A percentile compares a stretch with the other conserved stretches of the same genome.
phyloP scores from a whole-genome alignment of 1,284 basidiomycete species.

The Tetrapyrgos nigripes region DNA sequence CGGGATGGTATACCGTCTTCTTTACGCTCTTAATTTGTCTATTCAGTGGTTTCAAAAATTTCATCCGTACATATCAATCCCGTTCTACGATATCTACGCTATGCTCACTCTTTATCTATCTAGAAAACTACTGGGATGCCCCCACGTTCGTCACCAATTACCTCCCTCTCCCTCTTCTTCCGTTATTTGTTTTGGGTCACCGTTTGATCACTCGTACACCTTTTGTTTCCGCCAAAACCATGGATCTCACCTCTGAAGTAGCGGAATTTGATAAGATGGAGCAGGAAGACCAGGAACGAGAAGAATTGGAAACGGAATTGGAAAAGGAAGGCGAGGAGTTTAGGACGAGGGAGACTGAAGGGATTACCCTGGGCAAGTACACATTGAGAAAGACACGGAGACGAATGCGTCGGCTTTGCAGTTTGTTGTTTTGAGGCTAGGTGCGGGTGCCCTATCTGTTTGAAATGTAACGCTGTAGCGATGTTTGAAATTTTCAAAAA shows the following conservation, averaged over 20 bases:
- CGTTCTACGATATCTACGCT: not conserved
- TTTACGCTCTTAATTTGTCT: not conserved
- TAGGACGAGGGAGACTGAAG: not conserved
- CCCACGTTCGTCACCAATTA: constrained; percentile 1
- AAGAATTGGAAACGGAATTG: not conserved
- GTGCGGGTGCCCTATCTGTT: too few relatives aligned
- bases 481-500: too few relatives aligned
- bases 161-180: not conserved
- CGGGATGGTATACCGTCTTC: not conserved
- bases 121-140: constrained; percentile 2
- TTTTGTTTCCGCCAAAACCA: not conserved
- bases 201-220: not conserved
- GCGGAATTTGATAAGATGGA: not conserved
- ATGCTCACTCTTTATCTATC: not conserved
- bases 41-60: constrained; percentile 3
- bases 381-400: too few relatives aligned
- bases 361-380: too few relatives aligned
- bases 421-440: too few relatives aligned
- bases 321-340: not conserved
- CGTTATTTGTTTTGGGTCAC: not conserved
- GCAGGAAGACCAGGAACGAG: not conserved
- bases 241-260: not conserved
- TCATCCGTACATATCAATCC: not conserved
- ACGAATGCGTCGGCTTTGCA: too few relatives aligned
- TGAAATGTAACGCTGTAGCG: too few relatives aligned